These are phyloP conservation scores for Xerocomus spinulosus DNA, from an alignment of 768 basidiomycete species.

Conservation along the genomic window DNA sequence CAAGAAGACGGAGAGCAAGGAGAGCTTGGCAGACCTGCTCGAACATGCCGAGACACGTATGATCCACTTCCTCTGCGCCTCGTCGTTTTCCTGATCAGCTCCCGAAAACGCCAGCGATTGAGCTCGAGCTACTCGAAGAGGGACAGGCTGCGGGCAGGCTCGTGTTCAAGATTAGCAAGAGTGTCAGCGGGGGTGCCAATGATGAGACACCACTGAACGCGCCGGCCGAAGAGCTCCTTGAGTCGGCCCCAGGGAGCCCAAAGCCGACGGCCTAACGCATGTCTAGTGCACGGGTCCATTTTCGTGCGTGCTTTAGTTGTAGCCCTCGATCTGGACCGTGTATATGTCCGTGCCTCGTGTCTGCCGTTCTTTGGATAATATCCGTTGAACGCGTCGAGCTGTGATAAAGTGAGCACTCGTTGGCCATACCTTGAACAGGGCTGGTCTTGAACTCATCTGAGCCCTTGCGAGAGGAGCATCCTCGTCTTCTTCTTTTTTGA, in stretches of 20 bases:
- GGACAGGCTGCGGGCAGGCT: constrained; percentile 29
- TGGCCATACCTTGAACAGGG: background rate
- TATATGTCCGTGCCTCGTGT: background rate
- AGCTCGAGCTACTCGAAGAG: constrained; percentile 30
- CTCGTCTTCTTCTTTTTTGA: too few relatives aligned
- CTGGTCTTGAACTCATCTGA: too few relatives aligned
- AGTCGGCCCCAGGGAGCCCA: constrained; percentile 5
- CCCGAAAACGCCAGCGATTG: constrained; percentile 16
- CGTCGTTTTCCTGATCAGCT: background rate
- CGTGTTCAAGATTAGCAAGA: constrained; percentile 25
- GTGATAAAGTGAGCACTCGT: background rate
- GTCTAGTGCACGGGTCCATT: background rate
- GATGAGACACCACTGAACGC: constrained; percentile 3
- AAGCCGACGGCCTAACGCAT: background rate
- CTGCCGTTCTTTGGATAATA: background rate
- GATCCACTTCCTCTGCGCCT: background rate
- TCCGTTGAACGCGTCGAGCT: background rate
- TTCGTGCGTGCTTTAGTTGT: background rate
- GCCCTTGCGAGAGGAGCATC: too few relatives aligned
- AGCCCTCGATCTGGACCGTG: background rate
- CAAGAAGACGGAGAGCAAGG: constrained; percentile 33
- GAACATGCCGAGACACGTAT: constrained; percentile 29
- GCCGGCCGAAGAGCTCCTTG: background rate
- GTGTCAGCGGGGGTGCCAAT: background rate
- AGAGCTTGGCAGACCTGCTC: constrained; percentile 30